Conservation (phyloP, 768 basidiomycete genomes). For the Omphalotus guepiniiformis region DNA sequence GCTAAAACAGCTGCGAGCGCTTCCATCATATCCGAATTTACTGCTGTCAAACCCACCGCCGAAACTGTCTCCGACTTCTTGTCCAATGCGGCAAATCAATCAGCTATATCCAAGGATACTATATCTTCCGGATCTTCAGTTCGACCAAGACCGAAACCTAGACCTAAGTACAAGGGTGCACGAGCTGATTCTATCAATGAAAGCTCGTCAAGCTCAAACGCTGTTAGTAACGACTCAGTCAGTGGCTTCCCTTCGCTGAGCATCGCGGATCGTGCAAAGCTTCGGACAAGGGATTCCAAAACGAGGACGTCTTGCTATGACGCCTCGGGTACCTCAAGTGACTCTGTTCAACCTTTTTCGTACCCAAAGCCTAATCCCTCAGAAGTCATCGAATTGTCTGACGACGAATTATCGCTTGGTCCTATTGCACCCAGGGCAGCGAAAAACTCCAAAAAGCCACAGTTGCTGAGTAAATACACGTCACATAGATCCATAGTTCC, state of each 20-base stretch:
- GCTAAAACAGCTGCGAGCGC: slow-evolving; percentile 13
- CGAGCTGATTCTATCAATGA: neutral
- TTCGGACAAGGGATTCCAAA: slow-evolving; percentile 39
- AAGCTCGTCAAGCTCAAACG: neutral
- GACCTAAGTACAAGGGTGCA: neutral
- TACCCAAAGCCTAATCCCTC: slow-evolving; percentile 1
- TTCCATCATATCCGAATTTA: slow-evolving; percentile 2
- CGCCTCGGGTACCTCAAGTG: neutral
- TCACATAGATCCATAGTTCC: slow-evolving; percentile 20
- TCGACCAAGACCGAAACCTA: slow-evolving; percentile 4
- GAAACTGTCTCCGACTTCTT: slow-evolving; percentile 1
- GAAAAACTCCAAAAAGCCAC: slow-evolving; percentile 24
- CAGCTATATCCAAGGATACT: neutral
- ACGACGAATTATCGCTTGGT: slow-evolving; percentile 32
- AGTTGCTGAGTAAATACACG: slow-evolving; percentile 23
- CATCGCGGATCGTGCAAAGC: slow-evolving; percentile 59
- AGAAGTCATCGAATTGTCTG: slow-evolving; percentile 44
- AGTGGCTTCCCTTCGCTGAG: slow-evolving; percentile 22
- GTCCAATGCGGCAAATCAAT: neutral
- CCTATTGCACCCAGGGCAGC: slow-evolving; percentile 23
- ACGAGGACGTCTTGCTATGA: neutral
- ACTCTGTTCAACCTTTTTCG: neutral
- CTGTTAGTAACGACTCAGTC: slow-evolving; percentile 4
- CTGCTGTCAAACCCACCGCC: neutral
- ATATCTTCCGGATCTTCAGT: neutral